Conservation (phyloP, 148 eudicot species). For the Spergularia marina region DNA sequence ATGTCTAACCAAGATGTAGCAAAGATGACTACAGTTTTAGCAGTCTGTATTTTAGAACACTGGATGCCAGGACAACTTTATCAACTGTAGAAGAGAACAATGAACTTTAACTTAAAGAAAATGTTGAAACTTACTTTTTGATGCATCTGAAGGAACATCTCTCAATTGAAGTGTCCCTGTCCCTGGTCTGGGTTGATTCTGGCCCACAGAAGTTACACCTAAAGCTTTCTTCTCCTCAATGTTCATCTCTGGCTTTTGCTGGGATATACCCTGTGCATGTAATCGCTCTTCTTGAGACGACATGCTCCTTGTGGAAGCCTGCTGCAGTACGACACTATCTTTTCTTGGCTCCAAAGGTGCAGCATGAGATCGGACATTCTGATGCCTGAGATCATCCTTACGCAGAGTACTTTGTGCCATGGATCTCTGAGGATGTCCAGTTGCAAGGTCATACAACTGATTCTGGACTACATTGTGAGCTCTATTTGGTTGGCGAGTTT, state of each 20-base stretch:
- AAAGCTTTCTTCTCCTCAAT: neutral
- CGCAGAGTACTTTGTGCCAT: constrained; percentile 3
- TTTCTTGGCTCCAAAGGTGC: neutral
- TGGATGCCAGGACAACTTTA: neutral
- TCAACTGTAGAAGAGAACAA: neutral
- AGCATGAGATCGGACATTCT: neutral
- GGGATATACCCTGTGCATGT: constrained; percentile 3
- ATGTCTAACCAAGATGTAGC: neutral
- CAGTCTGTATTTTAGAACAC: neutral
- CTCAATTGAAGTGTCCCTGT: neutral
- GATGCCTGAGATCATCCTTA: neutral
- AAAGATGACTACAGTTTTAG: neutral
- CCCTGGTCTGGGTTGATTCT: constrained; percentile 7
- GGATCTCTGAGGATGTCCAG: constrained; percentile 15
- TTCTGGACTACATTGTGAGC: neutral
- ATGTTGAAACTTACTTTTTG: constrained; percentile 18
- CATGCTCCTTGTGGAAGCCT: neutral
- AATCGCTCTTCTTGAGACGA: constrained; percentile 8
- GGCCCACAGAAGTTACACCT: neutral
- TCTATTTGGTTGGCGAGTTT: neutral
- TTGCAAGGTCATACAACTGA: neutral
- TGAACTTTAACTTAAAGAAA: neutral
- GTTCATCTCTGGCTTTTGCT: neutral
- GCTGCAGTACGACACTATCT: neutral
- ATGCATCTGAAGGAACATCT: constrained; percentile 13